These are phyloP conservation scores for Kwoniella dejecticola DNA, from an alignment of 768 basidiomycete genomes.

Conservation along the genomic window DNA sequence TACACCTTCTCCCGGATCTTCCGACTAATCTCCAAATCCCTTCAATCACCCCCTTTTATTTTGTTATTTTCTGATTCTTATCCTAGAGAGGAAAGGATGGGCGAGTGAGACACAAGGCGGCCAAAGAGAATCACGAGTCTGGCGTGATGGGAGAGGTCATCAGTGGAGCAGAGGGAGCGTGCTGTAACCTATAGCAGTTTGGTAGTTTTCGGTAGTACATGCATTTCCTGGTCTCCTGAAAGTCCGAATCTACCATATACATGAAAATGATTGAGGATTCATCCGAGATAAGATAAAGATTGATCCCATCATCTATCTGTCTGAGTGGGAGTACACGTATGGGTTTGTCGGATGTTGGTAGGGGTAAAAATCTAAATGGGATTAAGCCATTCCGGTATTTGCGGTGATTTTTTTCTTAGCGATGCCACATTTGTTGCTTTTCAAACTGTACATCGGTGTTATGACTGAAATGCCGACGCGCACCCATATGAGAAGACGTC, in stretches of 20 bases:
- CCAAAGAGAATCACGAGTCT: neutral
- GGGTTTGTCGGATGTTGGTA: neutral
- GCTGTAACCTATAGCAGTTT: slow-evolving; percentile 4
- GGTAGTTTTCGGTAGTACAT: slow-evolving; percentile 5
- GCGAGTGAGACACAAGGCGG: neutral
- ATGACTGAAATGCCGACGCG: slow-evolving; percentile 10
- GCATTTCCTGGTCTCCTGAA: slow-evolving; percentile 18
- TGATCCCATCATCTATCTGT: neutral
- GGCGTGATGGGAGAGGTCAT: too few species aligned
- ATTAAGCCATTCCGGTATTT: too few species aligned
- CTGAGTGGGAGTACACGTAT: neutral
- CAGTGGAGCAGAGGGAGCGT: too few species aligned
- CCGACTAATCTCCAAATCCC: neutral
- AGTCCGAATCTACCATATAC: neutral
- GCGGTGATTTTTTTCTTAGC: neutral
- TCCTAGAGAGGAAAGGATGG: neutral
- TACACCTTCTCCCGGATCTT: neutral
- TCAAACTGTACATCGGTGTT: neutral
- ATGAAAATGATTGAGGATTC: neutral
- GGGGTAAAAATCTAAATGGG: too few species aligned
- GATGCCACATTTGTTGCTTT: slow-evolving; percentile 2
- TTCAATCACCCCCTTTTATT: neutral
- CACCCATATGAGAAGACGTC: neutral
- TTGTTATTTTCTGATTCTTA: neutral
- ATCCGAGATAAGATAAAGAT: neutral